A percentile compares a stretch with the other conserved stretches of the same genome.
These are phyloP conservation scores for Saccharomyces hybrid DNA, from an alignment of 1,139 yeast species.

Conservation along the genomic window DNA sequence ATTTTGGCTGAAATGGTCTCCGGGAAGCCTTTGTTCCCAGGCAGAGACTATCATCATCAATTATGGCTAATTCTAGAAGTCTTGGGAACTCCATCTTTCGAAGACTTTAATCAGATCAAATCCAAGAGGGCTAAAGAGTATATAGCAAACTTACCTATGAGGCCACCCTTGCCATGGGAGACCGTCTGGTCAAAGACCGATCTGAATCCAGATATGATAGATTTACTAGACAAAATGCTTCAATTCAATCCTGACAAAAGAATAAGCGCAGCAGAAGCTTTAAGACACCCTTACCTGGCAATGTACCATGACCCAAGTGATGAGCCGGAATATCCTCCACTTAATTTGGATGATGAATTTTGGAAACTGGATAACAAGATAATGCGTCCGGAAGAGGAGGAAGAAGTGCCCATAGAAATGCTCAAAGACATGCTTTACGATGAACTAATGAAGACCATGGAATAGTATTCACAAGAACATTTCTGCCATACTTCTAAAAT, in stretches of 20 bases:
- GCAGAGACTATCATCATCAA: slow-evolving; percentile 65
- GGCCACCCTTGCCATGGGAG: slow-evolving; percentile 40
- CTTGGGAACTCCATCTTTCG: slow-evolving; percentile 56
- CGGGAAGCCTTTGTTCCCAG: slow-evolving; percentile 69
- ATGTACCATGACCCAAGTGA: slow-evolving; percentile 65
- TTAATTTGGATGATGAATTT: slow-evolving; percentile 43
- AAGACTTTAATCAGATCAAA: slow-evolving; percentile 49
- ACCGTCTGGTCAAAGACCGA: slow-evolving; percentile 35
- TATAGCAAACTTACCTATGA: slow-evolving; percentile 50
- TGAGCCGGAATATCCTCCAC: slow-evolving; percentile 51
- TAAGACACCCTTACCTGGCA: slow-evolving; percentile 56
- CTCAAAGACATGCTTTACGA: slow-evolving; percentile 48
- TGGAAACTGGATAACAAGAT: slow-evolving; percentile 55
- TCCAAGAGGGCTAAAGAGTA: slow-evolving; percentile 57
- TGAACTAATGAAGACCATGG: slow-evolving; percentile 41
- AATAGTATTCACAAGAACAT: background rate
- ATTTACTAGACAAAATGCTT: slow-evolving; percentile 49
- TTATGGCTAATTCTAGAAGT: slow-evolving; percentile 51
- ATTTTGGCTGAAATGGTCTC: slow-evolving; percentile 59
- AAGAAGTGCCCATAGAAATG: slow-evolving; percentile 27
- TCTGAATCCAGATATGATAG: slow-evolving; percentile 53
- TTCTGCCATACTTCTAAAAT: background rate
- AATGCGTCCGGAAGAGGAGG: slow-evolving; percentile 32
- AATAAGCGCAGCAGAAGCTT: slow-evolving; percentile 56
- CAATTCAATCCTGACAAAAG: slow-evolving; percentile 59